Evolutionary conservation across 305 asterid genomes (phyloP), one percentile per base, ranked within the genome.

Genomic region (Vinca major): DNA sequence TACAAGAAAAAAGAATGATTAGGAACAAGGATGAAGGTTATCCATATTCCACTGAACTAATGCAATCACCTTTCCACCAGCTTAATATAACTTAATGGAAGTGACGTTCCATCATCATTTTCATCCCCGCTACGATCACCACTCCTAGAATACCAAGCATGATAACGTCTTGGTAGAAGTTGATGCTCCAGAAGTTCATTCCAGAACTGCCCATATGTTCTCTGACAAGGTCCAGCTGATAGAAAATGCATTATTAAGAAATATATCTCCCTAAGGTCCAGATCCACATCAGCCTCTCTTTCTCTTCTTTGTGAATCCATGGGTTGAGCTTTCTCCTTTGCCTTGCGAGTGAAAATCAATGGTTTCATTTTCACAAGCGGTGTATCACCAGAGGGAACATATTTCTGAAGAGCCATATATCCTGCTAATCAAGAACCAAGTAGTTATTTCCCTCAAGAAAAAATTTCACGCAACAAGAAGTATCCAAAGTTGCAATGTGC

Each of bases 141-240:
- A 71, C 86, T 79, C 65, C 96, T 90, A 57, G 99, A 93, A 86
- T 93, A 85, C 96, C 97, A 93, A 19, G 99, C 88, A 79, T 93
- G 99, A 75, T 89, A 93, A 84, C 99, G 84, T 84, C 99, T 87
- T 37, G 99, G 97, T 72, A 93, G 75, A 80, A 90, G 99, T 83
- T 90, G 96, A 85, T 90, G 88, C 84, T 93, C 99, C 71, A 86
- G 85, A 75, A 93, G 99, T 85, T 93, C 99, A 84, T 90, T 89
- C 96, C 96, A 89, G 69, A 93, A 78, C 80, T 90, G 97, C 73
- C 97, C 96, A 79, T 80, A 86, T 56, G 97, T 89, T 79, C 91
- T 83, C 84, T 87, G 95, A 80, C 96, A 89, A 57, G 96, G 99
- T 71, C 99, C 97, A 77, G 94, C 85, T 61, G 99, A 93, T 71